Percentiles rank a stretch among this genome's conserved stretches.
Evolutionary conservation across 768 basidiomycete species (phyloP).

Genomic region (Hypholoma fasciculare): DNA sequence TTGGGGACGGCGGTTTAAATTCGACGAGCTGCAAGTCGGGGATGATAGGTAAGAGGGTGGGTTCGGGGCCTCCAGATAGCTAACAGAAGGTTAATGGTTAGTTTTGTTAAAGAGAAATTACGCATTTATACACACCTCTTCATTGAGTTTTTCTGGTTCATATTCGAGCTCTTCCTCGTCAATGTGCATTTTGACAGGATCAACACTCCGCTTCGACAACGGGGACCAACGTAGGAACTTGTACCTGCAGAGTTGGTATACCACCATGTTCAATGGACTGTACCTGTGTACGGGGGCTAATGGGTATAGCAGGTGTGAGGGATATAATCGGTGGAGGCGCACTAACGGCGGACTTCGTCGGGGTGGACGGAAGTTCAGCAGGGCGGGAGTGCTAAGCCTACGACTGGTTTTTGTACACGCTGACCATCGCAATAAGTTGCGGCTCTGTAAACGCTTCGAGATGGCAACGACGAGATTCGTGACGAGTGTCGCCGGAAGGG

Average conservation of each 20-base stretch:
- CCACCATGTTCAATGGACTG: slow-evolving; percentile 13
- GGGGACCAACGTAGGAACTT: slow-evolving; percentile 27
- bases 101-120: too few species aligned
- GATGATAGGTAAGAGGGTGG: slow-evolving; percentile 27
- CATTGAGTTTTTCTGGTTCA: slow-evolving; percentile 80
- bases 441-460: slow-evolving; percentile 75
- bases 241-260: slow-evolving; percentile 21
- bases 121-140: slow-evolving; percentile 46
- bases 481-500: slow-evolving; percentile 72
- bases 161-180: slow-evolving; percentile 93
- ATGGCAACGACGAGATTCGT: slow-evolving; percentile 87
- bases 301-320: slow-evolving; percentile 20
- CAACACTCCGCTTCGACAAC: slow-evolving; percentile 66
- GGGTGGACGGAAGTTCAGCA: slow-evolving; percentile 4
- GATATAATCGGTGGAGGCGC: slow-evolving; percentile 21
- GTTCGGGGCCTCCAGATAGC: slow-evolving; percentile 55
- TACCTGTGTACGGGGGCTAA: slow-evolving; percentile 18
- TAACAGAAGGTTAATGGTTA: too few species aligned
- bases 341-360: slow-evolving; percentile 14
- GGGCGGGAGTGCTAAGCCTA: slow-evolving; percentile 26
- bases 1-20: slow-evolving; percentile 82
- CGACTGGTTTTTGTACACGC: slow-evolving; percentile 61
- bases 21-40: slow-evolving; percentile 56
- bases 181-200: slow-evolving; percentile 92
- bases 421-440: slow-evolving; percentile 59